Evolutionary conservation across 2,329 filamentous ascomycete species (phyloP).

Genomic region (Penicillium sp.): DNA sequence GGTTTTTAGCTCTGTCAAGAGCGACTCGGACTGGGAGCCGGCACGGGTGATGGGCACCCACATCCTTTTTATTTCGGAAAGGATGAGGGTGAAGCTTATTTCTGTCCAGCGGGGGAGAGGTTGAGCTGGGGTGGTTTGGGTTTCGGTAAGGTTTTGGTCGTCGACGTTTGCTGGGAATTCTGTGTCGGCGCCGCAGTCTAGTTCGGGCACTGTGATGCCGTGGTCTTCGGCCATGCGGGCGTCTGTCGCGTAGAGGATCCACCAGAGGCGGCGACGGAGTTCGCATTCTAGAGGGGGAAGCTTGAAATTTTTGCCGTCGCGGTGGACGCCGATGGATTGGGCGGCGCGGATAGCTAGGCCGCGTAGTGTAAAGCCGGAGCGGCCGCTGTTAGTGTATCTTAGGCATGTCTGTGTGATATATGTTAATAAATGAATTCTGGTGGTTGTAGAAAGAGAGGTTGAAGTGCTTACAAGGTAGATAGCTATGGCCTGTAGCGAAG

Average conservation of each 20-base stretch:
- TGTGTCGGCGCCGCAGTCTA: constrained; percentile 48
- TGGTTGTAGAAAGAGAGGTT: not conserved
- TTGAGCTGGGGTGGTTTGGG: constrained; percentile 48
- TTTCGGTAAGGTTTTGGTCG: constrained; percentile 55
- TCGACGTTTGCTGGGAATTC: constrained; percentile 50
- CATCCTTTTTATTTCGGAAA: constrained; percentile 53
- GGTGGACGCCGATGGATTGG: constrained; percentile 52
- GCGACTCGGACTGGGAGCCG: constrained; percentile 28
- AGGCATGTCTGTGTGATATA: constrained; percentile 18
- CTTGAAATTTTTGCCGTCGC: constrained; percentile 54
- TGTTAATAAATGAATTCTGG: not conserved
- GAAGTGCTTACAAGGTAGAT: constrained; percentile 41
- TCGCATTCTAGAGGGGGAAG: constrained; percentile 56
- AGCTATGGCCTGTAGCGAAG: constrained; percentile 33
- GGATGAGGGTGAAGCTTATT: constrained; percentile 59
- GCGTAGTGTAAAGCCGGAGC: constrained; percentile 51
- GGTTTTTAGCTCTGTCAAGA: constrained; percentile 47
- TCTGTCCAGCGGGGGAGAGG: constrained; percentile 57
- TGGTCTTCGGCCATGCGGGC: constrained; percentile 60
- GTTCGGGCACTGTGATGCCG: constrained; percentile 55
- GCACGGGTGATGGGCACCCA: constrained; percentile 29
- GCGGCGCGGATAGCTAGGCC: constrained; percentile 56
- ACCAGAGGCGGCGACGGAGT: constrained; percentile 57
- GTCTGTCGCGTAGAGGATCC: constrained; percentile 49
- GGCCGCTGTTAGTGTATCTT: constrained; percentile 23